Evolutionary conservation across 306 rosid genomes (phyloP).

Genomic region (Abrus precatorius): DNA sequence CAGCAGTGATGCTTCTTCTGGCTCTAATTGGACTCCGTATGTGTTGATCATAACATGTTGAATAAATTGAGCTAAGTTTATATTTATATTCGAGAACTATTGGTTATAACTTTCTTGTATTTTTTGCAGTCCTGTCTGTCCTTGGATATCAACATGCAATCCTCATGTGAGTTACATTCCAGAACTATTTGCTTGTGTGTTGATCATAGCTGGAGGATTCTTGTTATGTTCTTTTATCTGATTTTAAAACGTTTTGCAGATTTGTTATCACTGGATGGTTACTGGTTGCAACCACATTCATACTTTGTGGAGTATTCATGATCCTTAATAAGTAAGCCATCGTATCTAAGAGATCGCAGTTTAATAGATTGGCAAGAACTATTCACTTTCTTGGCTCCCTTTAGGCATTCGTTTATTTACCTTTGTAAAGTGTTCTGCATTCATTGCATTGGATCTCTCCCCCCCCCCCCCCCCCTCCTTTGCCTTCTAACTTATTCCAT

Average conservation of each 20-base stretch:
- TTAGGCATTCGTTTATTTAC: not conserved
- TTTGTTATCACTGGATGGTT: slow-evolving; percentile 94
- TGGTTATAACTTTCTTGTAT: slow-evolving; percentile 43
- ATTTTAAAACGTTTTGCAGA: slow-evolving; percentile 66
- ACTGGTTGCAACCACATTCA: slow-evolving; percentile 83
- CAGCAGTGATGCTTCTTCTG: slow-evolving; percentile 84
- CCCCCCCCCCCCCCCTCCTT: not conserved
- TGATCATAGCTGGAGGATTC: slow-evolving; percentile 14
- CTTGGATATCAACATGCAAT: slow-evolving; percentile 90
- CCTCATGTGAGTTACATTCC: slow-evolving; percentile 72
- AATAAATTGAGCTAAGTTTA: slow-evolving; percentile 16
- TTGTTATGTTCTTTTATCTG: slow-evolving; percentile 42
- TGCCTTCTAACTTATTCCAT: slow-evolving; percentile 28
- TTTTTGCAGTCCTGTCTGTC: slow-evolving; percentile 77
- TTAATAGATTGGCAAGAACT: slow-evolving; percentile 16
- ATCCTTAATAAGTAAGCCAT: slow-evolving; percentile 84
- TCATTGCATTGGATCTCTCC: not conserved
- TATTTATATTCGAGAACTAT: slow-evolving; percentile 8
- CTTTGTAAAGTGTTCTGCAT: slow-evolving; percentile 9
- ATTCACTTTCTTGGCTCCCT: not conserved
- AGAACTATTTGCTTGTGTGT: slow-evolving; percentile 13
- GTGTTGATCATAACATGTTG: slow-evolving; percentile 46
- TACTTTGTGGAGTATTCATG: slow-evolving; percentile 91
- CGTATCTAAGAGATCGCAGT: slow-evolving; percentile 21
- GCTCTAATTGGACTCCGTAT: slow-evolving; percentile 86